Percentiles rank a stretch among this genome's conserved stretches.
phyloP scores from a whole-genome alignment of 805 yeast genomes.

The Vanderwaltozyma tropicalis region DNA sequence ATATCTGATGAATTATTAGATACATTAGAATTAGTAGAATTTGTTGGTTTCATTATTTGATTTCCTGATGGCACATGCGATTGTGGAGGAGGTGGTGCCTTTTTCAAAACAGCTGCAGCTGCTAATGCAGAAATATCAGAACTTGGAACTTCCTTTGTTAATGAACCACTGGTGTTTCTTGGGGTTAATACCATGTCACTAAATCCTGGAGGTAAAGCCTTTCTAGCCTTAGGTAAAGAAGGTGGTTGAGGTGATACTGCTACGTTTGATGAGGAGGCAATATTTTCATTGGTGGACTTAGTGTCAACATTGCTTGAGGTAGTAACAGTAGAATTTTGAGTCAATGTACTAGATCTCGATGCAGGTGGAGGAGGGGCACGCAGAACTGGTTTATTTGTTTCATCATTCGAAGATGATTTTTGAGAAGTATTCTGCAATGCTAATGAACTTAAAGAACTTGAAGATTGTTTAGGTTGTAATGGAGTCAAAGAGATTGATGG shows the following conservation, averaged over 20 bases:
- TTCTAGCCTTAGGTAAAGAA: constrained; percentile 26
- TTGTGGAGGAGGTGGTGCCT: not conserved
- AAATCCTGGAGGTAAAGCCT: constrained; percentile 31
- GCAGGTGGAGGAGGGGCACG: constrained; percentile 19
- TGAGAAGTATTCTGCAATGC: not conserved
- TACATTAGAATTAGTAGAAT: not conserved
- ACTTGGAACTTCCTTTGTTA: not conserved
- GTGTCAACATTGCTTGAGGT: not conserved
- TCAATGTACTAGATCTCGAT: not conserved
- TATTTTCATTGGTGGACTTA: not conserved
- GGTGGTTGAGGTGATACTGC: constrained; percentile 16
- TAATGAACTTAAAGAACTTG: not conserved
- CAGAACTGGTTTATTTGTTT: constrained; percentile 4
- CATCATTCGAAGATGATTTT: not conserved
- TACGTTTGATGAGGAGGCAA: not conserved
- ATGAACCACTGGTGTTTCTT: constrained; percentile 6
- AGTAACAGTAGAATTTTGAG: not conserved
- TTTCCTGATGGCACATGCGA: not conserved
- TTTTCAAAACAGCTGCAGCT: not conserved
- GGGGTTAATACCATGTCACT: constrained; percentile 28
- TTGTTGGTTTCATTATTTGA: not conserved
- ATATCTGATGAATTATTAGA: too few relatives aligned
- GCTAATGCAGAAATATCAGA: not conserved
- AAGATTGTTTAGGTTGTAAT: not conserved
- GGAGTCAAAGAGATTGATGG: constrained; percentile 3